Conservation (phyloP, 495 filamentous ascomycete genomes). For the Melanomma pulvis-pyrius region DNA sequence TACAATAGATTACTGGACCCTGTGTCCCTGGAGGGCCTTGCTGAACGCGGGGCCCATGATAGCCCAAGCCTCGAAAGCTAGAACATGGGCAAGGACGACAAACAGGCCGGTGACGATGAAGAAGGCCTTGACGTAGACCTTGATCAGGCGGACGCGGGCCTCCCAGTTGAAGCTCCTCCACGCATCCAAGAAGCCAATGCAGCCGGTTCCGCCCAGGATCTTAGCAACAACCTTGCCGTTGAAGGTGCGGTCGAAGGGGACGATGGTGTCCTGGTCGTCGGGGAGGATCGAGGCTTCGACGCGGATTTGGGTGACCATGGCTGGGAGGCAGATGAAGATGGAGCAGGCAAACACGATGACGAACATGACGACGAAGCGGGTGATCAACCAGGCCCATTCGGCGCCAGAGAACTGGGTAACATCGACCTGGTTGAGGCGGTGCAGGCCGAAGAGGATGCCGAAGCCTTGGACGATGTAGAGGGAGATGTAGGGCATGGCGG, state of each 20-base stretch:
- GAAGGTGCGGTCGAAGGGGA: conserved; percentile 75
- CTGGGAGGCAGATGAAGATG: conserved; percentile 62
- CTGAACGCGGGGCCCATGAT: conserved; percentile 28
- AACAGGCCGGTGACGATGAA: conserved; percentile 54
- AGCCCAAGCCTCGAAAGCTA: conserved; percentile 22
- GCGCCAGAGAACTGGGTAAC: conserved; percentile 35
- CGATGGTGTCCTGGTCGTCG: conserved; percentile 69
- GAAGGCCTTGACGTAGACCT: conserved; percentile 68
- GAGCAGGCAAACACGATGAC: conserved; percentile 45
- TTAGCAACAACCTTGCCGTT: conserved; percentile 50
- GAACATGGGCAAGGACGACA: conserved; percentile 39
- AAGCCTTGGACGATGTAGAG: conserved; percentile 37
- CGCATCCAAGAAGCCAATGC: conserved; percentile 68
- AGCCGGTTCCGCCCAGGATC: conserved; percentile 69
- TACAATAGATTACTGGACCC: neutral
- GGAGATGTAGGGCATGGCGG: conserved; percentile 46
- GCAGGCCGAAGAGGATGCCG: conserved; percentile 32
- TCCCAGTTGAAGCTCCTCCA: conserved; percentile 69
- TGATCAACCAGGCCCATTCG: conserved; percentile 25
- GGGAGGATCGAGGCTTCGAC: conserved; percentile 73
- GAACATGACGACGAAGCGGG: conserved; percentile 39
- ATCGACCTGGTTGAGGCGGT: conserved; percentile 25
- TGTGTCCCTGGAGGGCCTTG: conserved; percentile 7
- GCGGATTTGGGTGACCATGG: conserved; percentile 63
- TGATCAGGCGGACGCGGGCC: conserved; percentile 66